phyloP scores from a whole-genome alignment of 2,329 filamentous ascomycete genomes.

The Pseudocercospora musae region DNA sequence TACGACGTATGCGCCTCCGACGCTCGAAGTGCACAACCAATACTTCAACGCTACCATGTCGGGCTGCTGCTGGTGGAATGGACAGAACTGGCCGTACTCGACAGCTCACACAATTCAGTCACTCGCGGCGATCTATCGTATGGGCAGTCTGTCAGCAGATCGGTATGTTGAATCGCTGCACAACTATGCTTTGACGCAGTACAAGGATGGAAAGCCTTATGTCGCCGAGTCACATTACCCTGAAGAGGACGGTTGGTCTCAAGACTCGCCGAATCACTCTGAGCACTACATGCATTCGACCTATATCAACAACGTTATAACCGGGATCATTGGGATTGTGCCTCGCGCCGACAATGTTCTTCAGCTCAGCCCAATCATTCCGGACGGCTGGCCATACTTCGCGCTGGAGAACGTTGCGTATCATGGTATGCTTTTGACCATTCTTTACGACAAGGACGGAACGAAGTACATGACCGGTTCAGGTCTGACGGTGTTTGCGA shows the following conservation, averaged over 20 bases:
- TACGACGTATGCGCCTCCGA: constrained; percentile 43
- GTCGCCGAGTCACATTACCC: constrained; percentile 47
- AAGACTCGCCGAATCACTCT: constrained; percentile 39
- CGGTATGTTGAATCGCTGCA: constrained; percentile 41
- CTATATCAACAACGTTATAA: constrained; percentile 46
- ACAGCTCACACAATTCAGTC: constrained; percentile 43
- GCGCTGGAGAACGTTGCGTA: constrained; percentile 45
- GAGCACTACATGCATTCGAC: constrained; percentile 48
- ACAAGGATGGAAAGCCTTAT: constrained; percentile 43
- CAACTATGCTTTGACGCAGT: constrained; percentile 42
- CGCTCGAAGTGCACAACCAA: constrained; percentile 41
- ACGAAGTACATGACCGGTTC: constrained; percentile 35
- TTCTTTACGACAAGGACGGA: constrained; percentile 43
- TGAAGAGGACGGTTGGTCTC: constrained; percentile 37
- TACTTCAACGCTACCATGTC: constrained; percentile 38
- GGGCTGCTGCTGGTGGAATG: constrained; percentile 44
- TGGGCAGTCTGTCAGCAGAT: constrained; percentile 36
- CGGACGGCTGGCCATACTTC: constrained; percentile 39
- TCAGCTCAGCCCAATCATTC: constrained; percentile 41
- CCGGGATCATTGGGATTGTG: constrained; percentile 43
- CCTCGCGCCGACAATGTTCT: constrained; percentile 40
- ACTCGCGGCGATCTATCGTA: constrained; percentile 38
- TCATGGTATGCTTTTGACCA: constrained; percentile 42
- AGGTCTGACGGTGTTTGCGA: constrained; percentile 41
- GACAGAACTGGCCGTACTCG: constrained; percentile 47